These are phyloP conservation scores for Fusarium siculi DNA, from an alignment of 2,329 filamentous ascomycete species.

Conservation along the genomic window DNA sequence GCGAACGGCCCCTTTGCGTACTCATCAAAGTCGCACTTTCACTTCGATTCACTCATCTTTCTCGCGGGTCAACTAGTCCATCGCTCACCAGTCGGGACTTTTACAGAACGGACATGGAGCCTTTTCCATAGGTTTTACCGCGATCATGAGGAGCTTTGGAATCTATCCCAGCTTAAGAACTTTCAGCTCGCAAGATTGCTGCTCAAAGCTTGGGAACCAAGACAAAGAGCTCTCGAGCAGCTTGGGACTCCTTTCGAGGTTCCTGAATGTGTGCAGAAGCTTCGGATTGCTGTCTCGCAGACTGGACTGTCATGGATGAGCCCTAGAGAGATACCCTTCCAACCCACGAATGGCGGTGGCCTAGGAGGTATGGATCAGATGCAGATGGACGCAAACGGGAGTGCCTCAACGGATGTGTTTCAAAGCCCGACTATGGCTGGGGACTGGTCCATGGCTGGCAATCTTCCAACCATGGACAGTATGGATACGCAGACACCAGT, in stretches of 20 bases:
- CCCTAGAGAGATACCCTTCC: fast-evolving
- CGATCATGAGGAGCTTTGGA: constrained; percentile 5
- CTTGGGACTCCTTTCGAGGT: neutral
- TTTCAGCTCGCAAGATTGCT: neutral
- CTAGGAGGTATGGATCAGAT: neutral
- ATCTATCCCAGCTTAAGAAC: neutral
- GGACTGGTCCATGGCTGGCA: neutral
- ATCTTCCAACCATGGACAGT: neutral
- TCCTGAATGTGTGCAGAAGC: neutral
- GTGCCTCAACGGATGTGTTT: neutral
- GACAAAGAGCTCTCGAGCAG: neutral
- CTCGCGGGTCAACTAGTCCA: neutral
- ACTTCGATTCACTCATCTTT: constrained; percentile 6
- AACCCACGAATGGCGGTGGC: neutral
- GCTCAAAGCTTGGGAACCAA: neutral
- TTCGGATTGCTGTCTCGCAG: neutral
- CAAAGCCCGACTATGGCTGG: neutral
- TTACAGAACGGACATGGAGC: constrained; percentile 4
- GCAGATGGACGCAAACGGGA: neutral
- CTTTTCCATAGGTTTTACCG: constrained; percentile 4
- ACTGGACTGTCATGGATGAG: neutral
- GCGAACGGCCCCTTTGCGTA: neutral
- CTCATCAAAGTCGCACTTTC: neutral
- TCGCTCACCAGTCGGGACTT: neutral
- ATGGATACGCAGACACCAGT: constrained; percentile 1